Conservation (phyloP, 257 asterid species). For the Primulina huaijiensis region DNA sequence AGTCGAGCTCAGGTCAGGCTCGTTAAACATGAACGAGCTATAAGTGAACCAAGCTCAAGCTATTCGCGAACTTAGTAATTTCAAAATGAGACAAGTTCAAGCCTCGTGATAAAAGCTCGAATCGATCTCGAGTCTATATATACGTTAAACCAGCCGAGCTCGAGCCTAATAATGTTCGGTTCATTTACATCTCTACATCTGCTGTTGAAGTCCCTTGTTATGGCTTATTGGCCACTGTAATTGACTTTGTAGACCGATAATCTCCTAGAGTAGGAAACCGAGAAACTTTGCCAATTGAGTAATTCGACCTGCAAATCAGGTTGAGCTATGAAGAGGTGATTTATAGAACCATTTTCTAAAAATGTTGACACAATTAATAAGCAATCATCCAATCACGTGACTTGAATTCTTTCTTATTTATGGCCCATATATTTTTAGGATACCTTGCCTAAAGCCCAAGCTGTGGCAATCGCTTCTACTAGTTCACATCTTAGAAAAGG, state of each 20-base stretch:
- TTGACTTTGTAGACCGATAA: conserved; percentile 20
- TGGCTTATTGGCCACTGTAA: conserved; percentile 20
- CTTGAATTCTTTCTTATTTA: conserved; percentile 20
- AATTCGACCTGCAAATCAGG: neutral
- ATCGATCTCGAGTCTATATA: no score
- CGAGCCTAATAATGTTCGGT: no score
- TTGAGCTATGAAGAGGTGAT: conserved; percentile 18
- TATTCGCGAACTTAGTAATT: no score
- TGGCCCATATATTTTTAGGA: conserved; percentile 38
- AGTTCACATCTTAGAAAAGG: conserved; percentile 51
- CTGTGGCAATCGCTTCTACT: conserved; percentile 36
- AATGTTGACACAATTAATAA: conserved; percentile 17
- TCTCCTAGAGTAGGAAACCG: conserved; percentile 21
- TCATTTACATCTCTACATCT: no score
- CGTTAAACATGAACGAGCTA: no score
- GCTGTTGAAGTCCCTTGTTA: conserved; percentile 15
- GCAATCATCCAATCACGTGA: conserved; percentile 23
- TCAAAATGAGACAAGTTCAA: no score
- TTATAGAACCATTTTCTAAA: conserved; percentile 22
- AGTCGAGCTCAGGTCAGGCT: no score
- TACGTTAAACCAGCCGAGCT: no score
- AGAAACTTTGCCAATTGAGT: conserved; percentile 19
- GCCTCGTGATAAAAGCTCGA: no score
- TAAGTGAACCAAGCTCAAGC: no score
- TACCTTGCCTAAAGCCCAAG: conserved; percentile 45